Base-by-base conservation (phyloP, 306 rosid genomes). In the Notholithocarpus densiflorus region DNA sequence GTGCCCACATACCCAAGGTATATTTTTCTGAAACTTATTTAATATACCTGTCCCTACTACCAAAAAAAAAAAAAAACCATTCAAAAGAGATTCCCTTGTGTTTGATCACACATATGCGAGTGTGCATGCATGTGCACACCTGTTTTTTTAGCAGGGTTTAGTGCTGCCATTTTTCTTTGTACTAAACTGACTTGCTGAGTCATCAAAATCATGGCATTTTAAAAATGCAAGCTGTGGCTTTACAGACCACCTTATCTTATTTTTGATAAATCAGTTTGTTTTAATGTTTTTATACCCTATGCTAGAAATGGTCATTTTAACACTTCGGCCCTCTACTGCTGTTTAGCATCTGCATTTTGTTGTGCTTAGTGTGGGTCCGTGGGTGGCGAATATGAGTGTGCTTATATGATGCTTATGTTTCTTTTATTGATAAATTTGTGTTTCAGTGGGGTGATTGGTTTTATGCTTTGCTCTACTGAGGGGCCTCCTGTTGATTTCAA, bases 1-100 rank as follows among this genome's bases (percentile, higher is more conserved):
- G 99, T 96, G 84, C 99, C 99, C 43, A 96, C 99, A 61, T 96
- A 93, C 77, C 99, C 99, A 68, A 96, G 99, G 99, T 84, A 87
- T 69, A 8, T 66, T 61, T 31, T 71, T 70, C 24, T 75, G 20
- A 45, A 74, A 5, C 55, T 56, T 54, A 8, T 32, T 54, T 32
- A 55, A 29, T 61, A 29, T 45, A 56, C 78, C 57, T 20, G n/a
- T 14, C 4, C 26, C 14, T 32, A 8, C 72, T 34, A 21, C 15
- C 53, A 12, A 11, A 48, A 11, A 48, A 11, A 48, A 11, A 48
- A 0, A 48, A 34, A 32, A 68, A 68, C 10, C 26, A 14, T 68
- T 14, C 72, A 23, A n/a, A 32, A 34, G 51, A 9, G 72, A 68
- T 62, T 5, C 10, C 24, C 9, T 18, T 9, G 24, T 37, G 48